Conservation (phyloP, 768 basidiomycete genomes). For the Amanita inopinata region DNA sequence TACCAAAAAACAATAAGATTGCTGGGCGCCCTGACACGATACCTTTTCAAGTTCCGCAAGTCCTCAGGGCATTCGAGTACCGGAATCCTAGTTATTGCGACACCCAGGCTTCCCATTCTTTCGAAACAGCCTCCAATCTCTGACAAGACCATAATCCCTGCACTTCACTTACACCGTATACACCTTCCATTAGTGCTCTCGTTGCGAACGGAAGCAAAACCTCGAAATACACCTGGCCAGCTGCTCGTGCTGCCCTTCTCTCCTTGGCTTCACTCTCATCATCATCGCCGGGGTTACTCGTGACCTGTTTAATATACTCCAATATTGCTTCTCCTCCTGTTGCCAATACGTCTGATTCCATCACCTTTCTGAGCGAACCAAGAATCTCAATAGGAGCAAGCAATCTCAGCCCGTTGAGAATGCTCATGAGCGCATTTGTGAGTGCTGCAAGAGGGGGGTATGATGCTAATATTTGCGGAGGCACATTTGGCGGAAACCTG, state of each 20-base stretch:
- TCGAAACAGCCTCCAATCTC: conserved; percentile 3
- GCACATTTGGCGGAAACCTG: conserved; percentile 39
- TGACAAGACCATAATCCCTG: background rate
- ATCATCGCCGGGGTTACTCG: conserved; percentile 11
- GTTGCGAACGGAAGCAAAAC: conserved; percentile 64
- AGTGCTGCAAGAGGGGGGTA: conserved; percentile 69
- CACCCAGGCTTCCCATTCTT: conserved; percentile 5
- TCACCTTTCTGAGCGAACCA: conserved; percentile 32
- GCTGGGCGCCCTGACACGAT: no score
- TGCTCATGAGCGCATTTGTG: conserved; percentile 62
- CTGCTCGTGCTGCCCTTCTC: conserved; percentile 29
- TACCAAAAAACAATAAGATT: no score
- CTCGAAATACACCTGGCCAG: conserved; percentile 46
- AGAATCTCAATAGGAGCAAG: conserved; percentile 64
- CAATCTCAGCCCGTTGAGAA: conserved; percentile 74
- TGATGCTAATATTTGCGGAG: conserved; percentile 60
- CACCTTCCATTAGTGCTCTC: conserved; percentile 49
- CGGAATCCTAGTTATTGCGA: background rate
- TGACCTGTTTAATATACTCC: conserved; percentile 28
- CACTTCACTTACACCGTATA: conserved; percentile 5
- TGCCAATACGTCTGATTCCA: conserved; percentile 42
- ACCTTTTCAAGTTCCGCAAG: no score
- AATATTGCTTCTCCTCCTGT: conserved; percentile 36
- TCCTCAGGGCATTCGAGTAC: no score
- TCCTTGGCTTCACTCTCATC: conserved; percentile 20